Evolutionary conservation across 2,329 filamentous ascomycete genomes (phyloP), one percentile per base, ranked within the genome.

Genomic region (Teratosphaeriaceae sp.): DNA sequence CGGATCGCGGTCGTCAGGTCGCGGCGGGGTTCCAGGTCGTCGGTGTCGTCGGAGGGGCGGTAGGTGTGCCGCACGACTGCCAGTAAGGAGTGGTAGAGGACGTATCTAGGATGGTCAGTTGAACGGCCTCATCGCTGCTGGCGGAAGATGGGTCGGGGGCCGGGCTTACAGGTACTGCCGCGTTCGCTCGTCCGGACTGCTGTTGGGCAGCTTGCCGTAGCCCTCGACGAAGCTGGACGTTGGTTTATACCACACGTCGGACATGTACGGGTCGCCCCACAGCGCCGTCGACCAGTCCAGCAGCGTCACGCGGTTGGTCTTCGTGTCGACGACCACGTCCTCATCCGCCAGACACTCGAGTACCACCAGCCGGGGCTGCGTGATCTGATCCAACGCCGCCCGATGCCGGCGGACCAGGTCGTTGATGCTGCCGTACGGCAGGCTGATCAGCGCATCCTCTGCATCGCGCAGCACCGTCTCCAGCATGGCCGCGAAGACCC

Each of bases 201-300:
- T 49, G 34, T 53, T 53, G n/a, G 64, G 62, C 37, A 60, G 54
- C 40, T 63, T 56, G 18, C 68, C 67, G 50, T 64, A 67, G 0
- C 69, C 69, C 38, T 68, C 62, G 38, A 63, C 64, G 47, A 72
- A 71, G 1, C 63, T 61, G 12, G 61, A 59, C 22, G 58, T 65
- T 5, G 65, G 64, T 33, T 60, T 50, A 27, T 52, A 66, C 42
- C 74, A 74, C 18, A 73, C 68, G 43, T 73, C 72, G 6, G 67
- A 71, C 67, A 79, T 70, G 46, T 73, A 64, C 8, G 72, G 61
- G 56, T 80, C 76, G 1, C 76, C 76, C 74, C 75, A 79, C 3
- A 78, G 54, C 12, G 72, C 70, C 40, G 67, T 71, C 7, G 73
- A 71, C 45, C 74, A 74, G 43, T 75, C 75, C 11, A 74, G 57